Evolutionary conservation across 441 rosid species (phyloP), one percentile per base, ranked within the genome.

Genomic region (Erodium texanum): DNA sequence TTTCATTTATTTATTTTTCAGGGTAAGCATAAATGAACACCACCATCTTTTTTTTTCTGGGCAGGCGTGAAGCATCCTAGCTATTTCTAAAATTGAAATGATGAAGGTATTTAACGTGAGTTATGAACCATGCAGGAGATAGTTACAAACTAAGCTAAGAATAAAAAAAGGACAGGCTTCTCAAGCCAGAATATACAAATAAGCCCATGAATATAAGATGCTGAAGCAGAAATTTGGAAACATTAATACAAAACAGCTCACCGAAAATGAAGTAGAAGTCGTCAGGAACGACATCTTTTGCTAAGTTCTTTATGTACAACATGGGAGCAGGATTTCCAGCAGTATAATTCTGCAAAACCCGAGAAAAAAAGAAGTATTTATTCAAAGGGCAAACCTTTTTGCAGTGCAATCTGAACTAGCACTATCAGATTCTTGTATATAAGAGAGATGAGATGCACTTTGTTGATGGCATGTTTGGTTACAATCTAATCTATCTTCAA

Each of bases 221-320:
- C n/a, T n/a, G n/a, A n/a, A n/a, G n/a, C n/a, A n/a, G n/a, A n/a
- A n/a, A n/a, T 24, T 41, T 41, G 3, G 9, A 58, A 61, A 67
- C 8, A 65, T 41, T 16, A 69, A 45, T 15, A 43, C 10, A 45
- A 24, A 70, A 65, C 66, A 36, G 71, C 94, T 87, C 78, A 94
- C 99, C 96, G 73, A 89, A 92, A 76, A 94, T 73, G 79, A 81
- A 88, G 82, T 81, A 80, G 83, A 94, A 87, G 75, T 94, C 97
- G 65, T 94, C 97, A 14, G 78, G 66, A 65, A 80, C 80, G 34
- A 94, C 89, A 70, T 89, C 96, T 79, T 94, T 92, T 66, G 89
- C 89, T 80, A 94, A 82, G 81, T 94, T 94, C 89, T 94, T 91
- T 78, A 94, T 79, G 78, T 94, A 94, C 76, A 92, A 72, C 27